Evolutionary conservation across 2,329 filamentous ascomycete genomes (phyloP).

Genomic region (Alternaria sp.): DNA sequence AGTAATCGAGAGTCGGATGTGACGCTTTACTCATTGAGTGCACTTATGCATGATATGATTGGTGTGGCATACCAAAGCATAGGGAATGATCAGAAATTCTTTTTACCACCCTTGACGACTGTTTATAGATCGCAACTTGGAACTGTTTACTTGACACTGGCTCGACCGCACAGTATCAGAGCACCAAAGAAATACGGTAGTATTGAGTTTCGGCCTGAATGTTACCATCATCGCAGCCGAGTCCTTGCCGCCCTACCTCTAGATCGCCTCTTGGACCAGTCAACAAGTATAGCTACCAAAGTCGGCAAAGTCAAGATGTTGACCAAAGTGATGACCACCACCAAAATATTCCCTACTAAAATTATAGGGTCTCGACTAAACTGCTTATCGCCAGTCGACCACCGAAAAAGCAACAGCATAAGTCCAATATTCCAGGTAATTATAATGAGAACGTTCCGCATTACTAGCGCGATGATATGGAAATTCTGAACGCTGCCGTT

Average conservation of each 20-base stretch:
- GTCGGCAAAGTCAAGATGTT: not conserved
- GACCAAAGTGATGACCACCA: not conserved
- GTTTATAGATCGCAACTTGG: not conserved
- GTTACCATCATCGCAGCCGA: not conserved
- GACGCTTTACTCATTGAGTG: not conserved
- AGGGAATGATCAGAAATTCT: rapidly evolving
- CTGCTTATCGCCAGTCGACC: not conserved
- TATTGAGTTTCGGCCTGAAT: not conserved
- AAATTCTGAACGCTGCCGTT: not conserved
- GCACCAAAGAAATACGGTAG: no score
- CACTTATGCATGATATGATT: not conserved
- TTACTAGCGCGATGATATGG: not conserved
- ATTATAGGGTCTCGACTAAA: not conserved
- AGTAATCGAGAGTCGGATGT: not conserved
- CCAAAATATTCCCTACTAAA: not conserved
- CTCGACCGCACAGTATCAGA: not conserved
- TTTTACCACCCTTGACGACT: not conserved
- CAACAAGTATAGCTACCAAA: not conserved
- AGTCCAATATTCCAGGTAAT: not conserved
- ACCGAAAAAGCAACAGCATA: not conserved
- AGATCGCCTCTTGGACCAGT: not conserved
- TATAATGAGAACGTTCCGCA: not conserved
- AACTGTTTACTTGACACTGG: not conserved
- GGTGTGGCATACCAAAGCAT: not conserved
- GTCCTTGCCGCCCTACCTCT: not conserved